A percentile compares a stretch with the other conserved stretches of the same genome.
Evolutionary conservation across 768 basidiomycete genomes (phyloP).

Genomic region (Pleurotus eryngii): DNA sequence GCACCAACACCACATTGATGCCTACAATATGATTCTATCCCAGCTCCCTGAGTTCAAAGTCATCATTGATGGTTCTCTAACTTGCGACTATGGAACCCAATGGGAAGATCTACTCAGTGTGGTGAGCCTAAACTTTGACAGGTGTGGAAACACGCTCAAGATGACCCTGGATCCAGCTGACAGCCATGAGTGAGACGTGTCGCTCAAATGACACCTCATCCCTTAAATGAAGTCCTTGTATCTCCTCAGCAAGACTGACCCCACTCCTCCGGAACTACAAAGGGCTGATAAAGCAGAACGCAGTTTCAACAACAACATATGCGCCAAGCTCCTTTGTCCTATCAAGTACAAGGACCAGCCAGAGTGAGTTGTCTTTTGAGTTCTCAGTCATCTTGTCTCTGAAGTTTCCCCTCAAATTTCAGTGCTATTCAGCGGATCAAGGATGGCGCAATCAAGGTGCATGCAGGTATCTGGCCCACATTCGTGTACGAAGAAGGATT

Average conservation of each 20-base stretch:
- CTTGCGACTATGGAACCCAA: not conserved
- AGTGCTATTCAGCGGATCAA: not conserved
- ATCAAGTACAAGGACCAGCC: slow-evolving; percentile 1
- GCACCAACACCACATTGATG: not conserved
- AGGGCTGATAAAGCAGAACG: not conserved
- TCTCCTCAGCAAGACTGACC: not conserved
- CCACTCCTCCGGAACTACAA: not conserved
- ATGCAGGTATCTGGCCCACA: not conserved
- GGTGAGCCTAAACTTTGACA: not conserved
- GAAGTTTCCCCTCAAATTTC: not conserved
- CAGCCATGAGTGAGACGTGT: not conserved
- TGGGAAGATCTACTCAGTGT: not conserved
- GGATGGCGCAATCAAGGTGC: not conserved
- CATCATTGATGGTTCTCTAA: not conserved
- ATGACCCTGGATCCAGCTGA: not conserved
- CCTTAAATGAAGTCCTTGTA: not conserved
- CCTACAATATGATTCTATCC: not conserved
- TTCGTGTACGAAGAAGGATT: slow-evolving; percentile 5
- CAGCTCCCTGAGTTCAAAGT: not conserved
- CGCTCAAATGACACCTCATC: not conserved
- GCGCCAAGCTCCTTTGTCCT: not conserved
- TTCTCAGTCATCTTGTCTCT: too few relatives aligned
- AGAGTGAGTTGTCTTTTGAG: not conserved
- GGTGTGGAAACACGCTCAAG: not conserved
- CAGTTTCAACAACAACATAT: not conserved